Base-by-base conservation (phyloP, 176 grass and related monocot species). In the Lolium multiflorum region DNA sequence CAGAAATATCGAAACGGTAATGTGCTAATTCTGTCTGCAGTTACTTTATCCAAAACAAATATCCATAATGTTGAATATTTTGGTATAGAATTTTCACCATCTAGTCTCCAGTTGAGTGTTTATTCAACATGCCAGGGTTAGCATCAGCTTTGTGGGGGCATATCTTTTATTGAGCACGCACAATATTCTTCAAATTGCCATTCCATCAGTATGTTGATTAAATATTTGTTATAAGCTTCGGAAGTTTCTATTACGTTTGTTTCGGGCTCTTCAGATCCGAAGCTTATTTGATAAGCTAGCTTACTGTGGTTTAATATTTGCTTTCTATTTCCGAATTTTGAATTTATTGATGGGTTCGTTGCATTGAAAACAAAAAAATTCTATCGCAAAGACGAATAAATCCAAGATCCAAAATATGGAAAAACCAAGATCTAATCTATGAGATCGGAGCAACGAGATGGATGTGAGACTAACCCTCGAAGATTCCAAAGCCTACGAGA, bases 1-100 rank as follows among this genome's bases (percentile, higher is more conserved):
- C 75, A 89, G 94, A 63, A 97, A 97, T 83, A 94, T 89, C 44
- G 80, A 90, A 75, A 54, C 89, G 56, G 94, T 97, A 94, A 87
- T 25, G 71, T 49, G 25, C 85, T 86, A 79, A 81, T 56, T 73
- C 58, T 15, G 13, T 44, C 5, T 81, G 64, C 46, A 59, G 13
- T 52, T n/a, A 25, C 47, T 71, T 75, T 73, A 10, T 84, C 61
- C 38, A 20, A 7, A 83, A 37, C 12, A 79, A 80, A 20, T 71
- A 28, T 72, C 63, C 68, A 28, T 74, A 67, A 71, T 71, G 22
- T 31, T 11, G 18, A 77, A 74, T 16, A 62, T 81, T 20, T 82
- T 74, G 49, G 24, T 58, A n/a, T n/a, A n/a, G n/a, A 79, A 31
- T 57, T 56, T 46, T 49, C 3, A 65, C 13, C 61, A 49, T 67